Evolutionary conservation across 2,329 filamentous ascomycete species (phyloP).

Genomic region (Fusarium drepaniforme): DNA sequence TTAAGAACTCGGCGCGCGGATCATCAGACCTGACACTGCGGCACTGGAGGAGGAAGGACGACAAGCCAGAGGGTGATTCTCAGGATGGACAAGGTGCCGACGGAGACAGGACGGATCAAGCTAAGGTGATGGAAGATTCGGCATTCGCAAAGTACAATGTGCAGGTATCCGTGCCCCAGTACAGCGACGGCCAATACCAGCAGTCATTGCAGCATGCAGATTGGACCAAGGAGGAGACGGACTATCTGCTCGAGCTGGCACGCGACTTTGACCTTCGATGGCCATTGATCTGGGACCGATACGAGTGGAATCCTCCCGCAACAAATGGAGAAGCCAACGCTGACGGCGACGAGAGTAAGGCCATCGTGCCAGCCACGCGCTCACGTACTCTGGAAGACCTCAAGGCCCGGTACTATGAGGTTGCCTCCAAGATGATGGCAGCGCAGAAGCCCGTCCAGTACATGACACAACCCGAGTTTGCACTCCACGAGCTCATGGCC

Average conservation of each 20-base stretch:
- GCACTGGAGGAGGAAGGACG: constrained; percentile 83
- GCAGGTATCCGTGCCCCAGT: constrained; percentile 80
- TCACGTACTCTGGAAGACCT: constrained; percentile 86
- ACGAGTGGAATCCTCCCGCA: constrained; percentile 74
- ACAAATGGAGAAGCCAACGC: constrained; percentile 59
- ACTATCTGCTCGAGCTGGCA: constrained; percentile 84
- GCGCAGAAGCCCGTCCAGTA: constrained; percentile 82
- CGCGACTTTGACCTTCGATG: constrained; percentile 89
- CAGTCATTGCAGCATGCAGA: constrained; percentile 78
- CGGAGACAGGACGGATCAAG: constrained; percentile 31
- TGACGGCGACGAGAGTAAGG: constrained; percentile 62
- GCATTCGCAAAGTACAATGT: constrained; percentile 91
- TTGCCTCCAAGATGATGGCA: constrained; percentile 86
- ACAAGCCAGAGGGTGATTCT: constrained; percentile 52
- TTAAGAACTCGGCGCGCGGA: constrained; percentile 81
- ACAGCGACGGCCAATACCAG: constrained; percentile 89
- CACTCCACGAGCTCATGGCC: constrained; percentile 84
- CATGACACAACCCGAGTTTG: constrained; percentile 90
- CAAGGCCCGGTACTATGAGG: constrained; percentile 90
- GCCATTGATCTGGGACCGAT: constrained; percentile 92
- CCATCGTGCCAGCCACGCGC: constrained; percentile 65
- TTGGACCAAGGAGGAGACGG: constrained; percentile 94
- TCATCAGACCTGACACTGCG: constrained; percentile 76
- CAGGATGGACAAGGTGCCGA: constrained; percentile 45
- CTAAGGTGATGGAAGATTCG: constrained; percentile 64